Percentiles rank a stretch among this genome's conserved stretches.
phyloP scores from a whole-genome alignment of 768 basidiomycete species.

The Auriscalpium orientale region DNA sequence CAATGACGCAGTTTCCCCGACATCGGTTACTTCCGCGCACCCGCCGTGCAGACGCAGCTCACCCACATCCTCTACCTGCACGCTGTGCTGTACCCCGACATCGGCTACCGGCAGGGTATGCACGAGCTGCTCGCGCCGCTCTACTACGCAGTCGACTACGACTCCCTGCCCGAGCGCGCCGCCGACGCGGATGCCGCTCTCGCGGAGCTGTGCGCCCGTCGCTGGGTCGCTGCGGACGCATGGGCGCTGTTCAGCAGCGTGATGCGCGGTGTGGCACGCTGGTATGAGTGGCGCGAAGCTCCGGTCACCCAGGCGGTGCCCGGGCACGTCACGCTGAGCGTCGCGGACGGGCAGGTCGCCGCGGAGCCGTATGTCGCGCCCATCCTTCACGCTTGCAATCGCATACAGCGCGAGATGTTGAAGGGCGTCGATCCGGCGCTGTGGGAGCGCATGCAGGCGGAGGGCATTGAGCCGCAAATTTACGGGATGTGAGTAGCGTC shows the following conservation, averaged over 20 bases:
- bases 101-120: slow-evolving; percentile 98
- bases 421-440: slow-evolving; percentile 74
- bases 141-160: slow-evolving; percentile 76
- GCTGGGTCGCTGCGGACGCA: slow-evolving; percentile 79
- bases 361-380: slow-evolving; percentile 70
- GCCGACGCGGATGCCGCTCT: slow-evolving; percentile 30
- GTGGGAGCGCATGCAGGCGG: slow-evolving; percentile 64
- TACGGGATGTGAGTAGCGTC: slow-evolving; percentile 76
- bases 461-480: slow-evolving; percentile 91
- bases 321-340: slow-evolving; percentile 36
- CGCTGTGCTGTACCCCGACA: slow-evolving; percentile 65
- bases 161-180: slow-evolving; percentile 50
- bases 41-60: slow-evolving; percentile 67
- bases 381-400: slow-evolving; percentile 76
- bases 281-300: slow-evolving; percentile 48
- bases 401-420: slow-evolving; percentile 68
- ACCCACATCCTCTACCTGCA: slow-evolving; percentile 87
- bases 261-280: slow-evolving; percentile 73
- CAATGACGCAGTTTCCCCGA: slow-evolving; percentile 79
- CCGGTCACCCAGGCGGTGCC: slow-evolving; percentile 31
- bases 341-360: slow-evolving; percentile 37
- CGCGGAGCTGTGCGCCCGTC: slow-evolving; percentile 53
- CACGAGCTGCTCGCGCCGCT: slow-evolving; percentile 91
- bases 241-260: slow-evolving; percentile 75
- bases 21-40: slow-evolving; percentile 78